Evolutionary conservation across 169 alveolate genomes (phyloP).

Genomic region (Plasmodium inui): DNA sequence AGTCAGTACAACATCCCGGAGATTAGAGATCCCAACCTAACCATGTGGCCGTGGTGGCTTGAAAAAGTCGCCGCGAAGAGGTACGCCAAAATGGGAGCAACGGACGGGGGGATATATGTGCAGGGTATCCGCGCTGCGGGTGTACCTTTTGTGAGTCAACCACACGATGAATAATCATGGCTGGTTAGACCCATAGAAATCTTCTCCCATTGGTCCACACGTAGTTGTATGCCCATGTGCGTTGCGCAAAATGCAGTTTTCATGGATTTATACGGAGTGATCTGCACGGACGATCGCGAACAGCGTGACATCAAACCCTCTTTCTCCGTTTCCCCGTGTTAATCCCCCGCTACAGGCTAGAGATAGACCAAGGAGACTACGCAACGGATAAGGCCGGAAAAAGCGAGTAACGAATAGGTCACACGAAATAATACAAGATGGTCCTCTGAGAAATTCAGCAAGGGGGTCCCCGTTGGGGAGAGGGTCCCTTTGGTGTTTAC

Average conservation of each 20-base stretch:
- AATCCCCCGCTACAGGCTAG: conserved; percentile 16
- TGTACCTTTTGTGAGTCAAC: background rate
- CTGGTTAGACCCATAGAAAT: background rate
- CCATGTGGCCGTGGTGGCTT: conserved; percentile 75
- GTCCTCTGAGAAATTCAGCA: background rate
- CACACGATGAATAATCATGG: background rate
- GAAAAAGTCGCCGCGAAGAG: conserved; percentile 63
- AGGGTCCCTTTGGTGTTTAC: background rate
- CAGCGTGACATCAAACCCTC: background rate
- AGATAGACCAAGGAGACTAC: background rate
- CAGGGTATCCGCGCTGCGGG: background rate
- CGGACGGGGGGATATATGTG: background rate
- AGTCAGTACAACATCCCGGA: conserved; percentile 70
- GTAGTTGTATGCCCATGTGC: background rate
- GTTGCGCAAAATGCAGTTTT: background rate
- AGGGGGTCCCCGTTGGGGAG: background rate
- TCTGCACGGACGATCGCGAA: background rate
- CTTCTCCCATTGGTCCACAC: background rate
- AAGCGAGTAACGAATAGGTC: background rate
- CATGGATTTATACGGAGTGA: background rate
- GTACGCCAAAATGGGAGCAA: conserved; percentile 16
- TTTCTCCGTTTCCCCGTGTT: background rate
- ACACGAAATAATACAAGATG: background rate
- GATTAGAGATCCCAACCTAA: conserved; percentile 54
- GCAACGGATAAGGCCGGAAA: background rate